Percentiles rank a stretch among this genome's conserved stretches.
phyloP scores from a whole-genome alignment of 2,329 filamentous ascomycete species.

The Venturia carpophila region DNA sequence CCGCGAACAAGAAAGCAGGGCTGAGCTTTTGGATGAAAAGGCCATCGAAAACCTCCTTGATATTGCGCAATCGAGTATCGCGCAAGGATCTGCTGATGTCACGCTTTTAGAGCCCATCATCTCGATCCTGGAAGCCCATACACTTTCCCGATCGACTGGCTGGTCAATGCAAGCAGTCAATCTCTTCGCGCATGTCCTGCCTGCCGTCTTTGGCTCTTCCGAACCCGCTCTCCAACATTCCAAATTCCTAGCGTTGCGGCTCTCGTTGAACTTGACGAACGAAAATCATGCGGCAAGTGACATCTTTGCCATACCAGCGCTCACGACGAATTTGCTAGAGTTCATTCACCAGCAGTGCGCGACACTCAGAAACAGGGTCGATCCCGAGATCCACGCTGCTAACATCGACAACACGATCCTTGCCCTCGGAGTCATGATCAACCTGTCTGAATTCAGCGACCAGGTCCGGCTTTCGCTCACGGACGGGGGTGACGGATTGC shows the following conservation, averaged over 20 bases:
- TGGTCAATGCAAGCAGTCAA: conserved; percentile 43
- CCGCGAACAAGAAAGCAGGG: conserved; percentile 40
- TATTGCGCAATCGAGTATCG: conserved; percentile 26
- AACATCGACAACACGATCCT: conserved; percentile 65
- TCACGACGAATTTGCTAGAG: conserved; percentile 38
- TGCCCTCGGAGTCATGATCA: conserved; percentile 75
- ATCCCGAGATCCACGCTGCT: conserved; percentile 45
- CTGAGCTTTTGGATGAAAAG: conserved; percentile 39
- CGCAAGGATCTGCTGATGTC: conserved; percentile 20
- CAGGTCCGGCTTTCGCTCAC: conserved; percentile 38
- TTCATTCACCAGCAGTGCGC: conserved; percentile 27
- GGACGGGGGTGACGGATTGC: background rate
- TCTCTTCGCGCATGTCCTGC: conserved; percentile 42
- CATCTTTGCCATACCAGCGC: conserved; percentile 51
- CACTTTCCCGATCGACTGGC: conserved; percentile 36
- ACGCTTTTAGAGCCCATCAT: conserved; percentile 36
- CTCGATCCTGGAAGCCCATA: conserved; percentile 46
- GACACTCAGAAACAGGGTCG: conserved; percentile 24
- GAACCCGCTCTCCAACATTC: conserved; percentile 22
- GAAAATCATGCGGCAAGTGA: conserved; percentile 63
- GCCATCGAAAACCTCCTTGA: conserved; percentile 35
- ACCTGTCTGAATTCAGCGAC: conserved; percentile 72
- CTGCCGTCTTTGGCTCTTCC: conserved; percentile 25
- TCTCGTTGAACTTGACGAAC: conserved; percentile 82
- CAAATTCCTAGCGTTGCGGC: conserved; percentile 49